phyloP scores from a whole-genome alignment of 2,329 filamentous ascomycete genomes.

The Colletotrichum cuscutae region DNA sequence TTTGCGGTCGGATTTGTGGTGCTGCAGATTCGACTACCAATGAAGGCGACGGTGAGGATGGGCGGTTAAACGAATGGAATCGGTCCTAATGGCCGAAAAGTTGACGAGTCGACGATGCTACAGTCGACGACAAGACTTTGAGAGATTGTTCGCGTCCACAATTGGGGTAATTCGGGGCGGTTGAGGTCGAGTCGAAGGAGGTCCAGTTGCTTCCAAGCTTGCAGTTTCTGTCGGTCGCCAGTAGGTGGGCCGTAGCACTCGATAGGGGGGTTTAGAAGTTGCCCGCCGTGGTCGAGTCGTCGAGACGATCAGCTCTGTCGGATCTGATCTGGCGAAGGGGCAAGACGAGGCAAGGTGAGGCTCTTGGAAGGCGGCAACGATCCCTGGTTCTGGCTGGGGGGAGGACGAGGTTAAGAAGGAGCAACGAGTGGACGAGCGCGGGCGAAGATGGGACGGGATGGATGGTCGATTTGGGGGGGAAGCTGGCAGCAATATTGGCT shows the following conservation, averaged over 20 bases:
- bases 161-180: not conserved
- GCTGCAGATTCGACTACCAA: not conserved
- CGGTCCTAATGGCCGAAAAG: slow-evolving; percentile 1
- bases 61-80: slow-evolving; percentile 26
- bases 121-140: not conserved
- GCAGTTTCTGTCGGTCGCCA: not conserved
- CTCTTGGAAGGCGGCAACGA: slow-evolving; percentile 15
- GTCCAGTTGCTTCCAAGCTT: not conserved
- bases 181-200: not conserved
- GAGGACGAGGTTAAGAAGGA: slow-evolving; percentile 12
- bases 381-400: slow-evolving; percentile 20
- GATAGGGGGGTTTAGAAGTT: not conserved
- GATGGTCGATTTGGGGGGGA: slow-evolving; percentile 7
- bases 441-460: slow-evolving; percentile 12
- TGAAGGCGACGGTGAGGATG: not conserved
- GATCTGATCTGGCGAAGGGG: not conserved
- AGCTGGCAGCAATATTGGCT: slow-evolving; percentile 28
- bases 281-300: not conserved
- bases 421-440: not conserved
- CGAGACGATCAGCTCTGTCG: slow-evolving; percentile 5
- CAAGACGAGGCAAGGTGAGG: slow-evolving; percentile 21
- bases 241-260: not conserved
- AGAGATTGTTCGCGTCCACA: not conserved
- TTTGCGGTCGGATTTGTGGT: not conserved
- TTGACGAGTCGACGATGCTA: not conserved